Evolutionary conservation across 1,139 yeast genomes (phyloP).

Genomic region (Candida mesenterica): DNA sequence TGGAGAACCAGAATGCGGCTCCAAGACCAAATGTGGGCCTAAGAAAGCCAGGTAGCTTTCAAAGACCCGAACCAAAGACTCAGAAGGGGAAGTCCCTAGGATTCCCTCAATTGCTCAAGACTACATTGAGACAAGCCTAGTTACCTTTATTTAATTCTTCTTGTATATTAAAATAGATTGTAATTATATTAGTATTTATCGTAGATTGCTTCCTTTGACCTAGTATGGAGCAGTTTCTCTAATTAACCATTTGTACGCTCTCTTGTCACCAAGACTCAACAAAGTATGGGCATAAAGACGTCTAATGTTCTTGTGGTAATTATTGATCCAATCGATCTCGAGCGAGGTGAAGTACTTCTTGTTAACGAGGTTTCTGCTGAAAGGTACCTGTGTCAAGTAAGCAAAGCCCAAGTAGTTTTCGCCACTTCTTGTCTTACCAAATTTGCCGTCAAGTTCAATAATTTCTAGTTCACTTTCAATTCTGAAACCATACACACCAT

Average conservation of each 20-base stretch:
- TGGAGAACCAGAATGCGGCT: slow-evolving; percentile 7
- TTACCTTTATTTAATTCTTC: slow-evolving; percentile 8
- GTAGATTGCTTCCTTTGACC: no score
- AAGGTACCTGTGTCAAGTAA: slow-evolving; percentile 55
- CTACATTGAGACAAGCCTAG: slow-evolving; percentile 19
- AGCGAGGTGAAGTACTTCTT: slow-evolving; percentile 27
- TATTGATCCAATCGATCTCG: slow-evolving; percentile 55
- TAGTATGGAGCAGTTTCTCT: slow-evolving; percentile 29
- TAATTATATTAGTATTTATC: no score
- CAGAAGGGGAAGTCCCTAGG: slow-evolving; percentile 25
- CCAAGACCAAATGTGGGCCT: slow-evolving; percentile 24
- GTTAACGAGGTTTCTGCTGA: slow-evolving; percentile 49
- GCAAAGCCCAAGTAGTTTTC: slow-evolving; percentile 42
- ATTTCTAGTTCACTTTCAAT: slow-evolving; percentile 53
- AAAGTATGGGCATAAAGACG: slow-evolving; percentile 35
- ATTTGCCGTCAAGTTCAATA: slow-evolving; percentile 29
- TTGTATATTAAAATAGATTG: not conserved
- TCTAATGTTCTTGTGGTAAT: slow-evolving; percentile 41
- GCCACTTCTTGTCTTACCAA: slow-evolving; percentile 38
- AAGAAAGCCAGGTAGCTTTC: slow-evolving; percentile 50
- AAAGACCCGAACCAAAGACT: slow-evolving; percentile 14
- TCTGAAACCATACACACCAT: slow-evolving; percentile 52
- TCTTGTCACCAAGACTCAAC: slow-evolving; percentile 35
- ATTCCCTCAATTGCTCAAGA: slow-evolving; percentile 26
- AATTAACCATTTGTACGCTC: slow-evolving; percentile 41